Base-by-base conservation (phyloP, 2,329 filamentous ascomycete species). In the Botrytis fragariae region DNA sequence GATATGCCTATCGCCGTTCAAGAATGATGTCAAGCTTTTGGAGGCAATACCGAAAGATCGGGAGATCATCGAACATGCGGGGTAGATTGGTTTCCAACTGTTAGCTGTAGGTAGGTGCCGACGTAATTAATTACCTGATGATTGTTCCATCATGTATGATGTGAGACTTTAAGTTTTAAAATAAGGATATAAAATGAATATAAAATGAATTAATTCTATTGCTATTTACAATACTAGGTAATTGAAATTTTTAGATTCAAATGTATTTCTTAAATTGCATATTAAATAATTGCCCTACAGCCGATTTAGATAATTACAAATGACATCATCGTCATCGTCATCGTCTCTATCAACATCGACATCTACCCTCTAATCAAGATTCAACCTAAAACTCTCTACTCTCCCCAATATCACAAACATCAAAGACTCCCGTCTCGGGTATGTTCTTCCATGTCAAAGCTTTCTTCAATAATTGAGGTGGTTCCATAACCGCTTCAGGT, bases 361-460 rank as follows among this genome's bases (percentile, higher is more conserved):
- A 48, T n/a, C 25, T n/a, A n/a, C 16, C 39, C 14, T 8, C n/a
- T 8, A 18, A 18, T 1, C 9, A 1, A 4, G 5, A 22, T 5
- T n/a, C 14, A 63, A 9, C 72, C 85, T 79, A 91, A 82, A 94
- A 96, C 80, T 94, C 92, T 74, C 89, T 87, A 77, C 91, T 95
- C 84, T 95, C 93, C 0, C 94, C 93, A 84, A 98, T 93, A 77
- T 93, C 90, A 79, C 93, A 95, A 1, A 93, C 87, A 79, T 95
- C 94, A 84, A 96, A 97, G 0, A 92, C 84, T 0, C 93, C 93
- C 63, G 86, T 88, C 82, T 95, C 92, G 0, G 87, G 84, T 1
- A 97, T 80, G 0, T 88, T 89, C 78, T 90, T 90, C 78, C 86
- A 87, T 78, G 84, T 87, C 80, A 97, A 82, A 3, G 94, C 94